Evolutionary conservation across 2,329 filamentous ascomycete species (phyloP).

Genomic region (Fusarium solani-melongenae): DNA sequence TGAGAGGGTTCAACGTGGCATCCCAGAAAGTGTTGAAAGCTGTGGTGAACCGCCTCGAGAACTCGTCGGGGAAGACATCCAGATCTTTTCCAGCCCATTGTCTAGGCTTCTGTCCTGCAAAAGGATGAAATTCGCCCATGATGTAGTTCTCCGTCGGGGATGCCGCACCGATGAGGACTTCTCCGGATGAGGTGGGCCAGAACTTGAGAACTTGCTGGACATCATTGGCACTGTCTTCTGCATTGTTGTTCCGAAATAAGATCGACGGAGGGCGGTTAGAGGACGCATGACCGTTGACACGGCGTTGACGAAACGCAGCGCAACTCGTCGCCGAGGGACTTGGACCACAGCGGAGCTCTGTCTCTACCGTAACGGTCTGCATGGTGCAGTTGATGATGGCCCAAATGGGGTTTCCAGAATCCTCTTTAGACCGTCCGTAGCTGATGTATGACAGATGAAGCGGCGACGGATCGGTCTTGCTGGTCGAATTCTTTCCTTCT

Average conservation of each 20-base stretch:
- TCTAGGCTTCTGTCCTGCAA: neutral
- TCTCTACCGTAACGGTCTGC: neutral
- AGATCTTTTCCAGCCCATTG: neutral
- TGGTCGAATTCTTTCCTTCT: neutral
- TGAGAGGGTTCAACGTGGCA: neutral
- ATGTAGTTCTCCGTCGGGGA: neutral
- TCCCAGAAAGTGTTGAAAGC: constrained; percentile 6
- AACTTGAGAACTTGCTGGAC: neutral
- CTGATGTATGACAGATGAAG: neutral
- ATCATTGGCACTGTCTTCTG: neutral
- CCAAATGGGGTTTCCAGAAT: neutral
- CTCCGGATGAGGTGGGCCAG: neutral
- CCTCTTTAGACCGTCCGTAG: neutral
- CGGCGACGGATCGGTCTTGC: neutral
- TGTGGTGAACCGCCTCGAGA: neutral
- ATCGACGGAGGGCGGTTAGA: neutral
- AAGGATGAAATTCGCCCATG: neutral
- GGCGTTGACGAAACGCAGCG: neutral
- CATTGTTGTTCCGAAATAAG: neutral
- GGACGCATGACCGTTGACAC: neutral
- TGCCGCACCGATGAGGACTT: neutral
- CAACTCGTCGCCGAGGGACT: neutral
- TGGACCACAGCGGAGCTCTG: neutral
- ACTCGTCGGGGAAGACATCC: neutral
- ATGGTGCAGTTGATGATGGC: neutral